phyloP scores from a whole-genome alignment of 805 yeast species.

The Candida pini region DNA sequence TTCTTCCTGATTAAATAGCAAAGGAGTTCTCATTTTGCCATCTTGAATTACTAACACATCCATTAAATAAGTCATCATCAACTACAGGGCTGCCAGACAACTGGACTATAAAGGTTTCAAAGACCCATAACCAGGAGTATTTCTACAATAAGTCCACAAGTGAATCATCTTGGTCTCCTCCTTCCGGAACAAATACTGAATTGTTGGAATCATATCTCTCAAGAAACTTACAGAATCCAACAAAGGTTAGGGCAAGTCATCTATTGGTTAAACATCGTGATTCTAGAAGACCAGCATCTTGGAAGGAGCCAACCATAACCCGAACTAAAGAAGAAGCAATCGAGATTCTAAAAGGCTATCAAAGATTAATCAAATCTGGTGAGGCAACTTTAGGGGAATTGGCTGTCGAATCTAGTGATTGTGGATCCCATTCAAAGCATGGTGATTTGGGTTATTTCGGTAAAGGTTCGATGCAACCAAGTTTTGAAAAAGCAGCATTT shows the following conservation, averaged over 20 bases:
- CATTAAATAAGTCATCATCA: too few species aligned
- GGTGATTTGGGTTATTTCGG: constrained; percentile 92
- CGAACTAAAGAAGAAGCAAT: constrained; percentile 80
- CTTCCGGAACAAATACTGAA: constrained; percentile 68
- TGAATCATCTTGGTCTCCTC: constrained; percentile 88
- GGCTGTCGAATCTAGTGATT: constrained; percentile 82
- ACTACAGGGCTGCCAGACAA: constrained; percentile 76
- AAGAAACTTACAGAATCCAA: constrained; percentile 42
- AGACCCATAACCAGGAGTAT: constrained; percentile 80
- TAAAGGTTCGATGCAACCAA: constrained; percentile 91
- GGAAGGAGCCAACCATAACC: constrained; percentile 74
- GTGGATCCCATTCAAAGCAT: constrained; percentile 77
- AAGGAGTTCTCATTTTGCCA: too few species aligned
- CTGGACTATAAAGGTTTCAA: constrained; percentile 78
- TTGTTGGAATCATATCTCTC: constrained; percentile 53
- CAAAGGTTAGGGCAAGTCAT: constrained; percentile 75
- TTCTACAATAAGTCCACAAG: constrained; percentile 64
- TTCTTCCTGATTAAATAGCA: too few species aligned
- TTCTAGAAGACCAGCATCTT: constrained; percentile 86
- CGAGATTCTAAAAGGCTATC: constrained; percentile 50
- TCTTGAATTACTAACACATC: too few species aligned
- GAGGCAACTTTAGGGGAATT: constrained; percentile 61
- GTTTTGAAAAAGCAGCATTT: constrained; percentile 86
- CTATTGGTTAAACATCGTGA: constrained; percentile 76
- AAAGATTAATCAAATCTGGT: constrained; percentile 57